phyloP scores from a whole-genome alignment of 2,329 filamentous ascomycete species.

The Neofusicoccum parvum region DNA sequence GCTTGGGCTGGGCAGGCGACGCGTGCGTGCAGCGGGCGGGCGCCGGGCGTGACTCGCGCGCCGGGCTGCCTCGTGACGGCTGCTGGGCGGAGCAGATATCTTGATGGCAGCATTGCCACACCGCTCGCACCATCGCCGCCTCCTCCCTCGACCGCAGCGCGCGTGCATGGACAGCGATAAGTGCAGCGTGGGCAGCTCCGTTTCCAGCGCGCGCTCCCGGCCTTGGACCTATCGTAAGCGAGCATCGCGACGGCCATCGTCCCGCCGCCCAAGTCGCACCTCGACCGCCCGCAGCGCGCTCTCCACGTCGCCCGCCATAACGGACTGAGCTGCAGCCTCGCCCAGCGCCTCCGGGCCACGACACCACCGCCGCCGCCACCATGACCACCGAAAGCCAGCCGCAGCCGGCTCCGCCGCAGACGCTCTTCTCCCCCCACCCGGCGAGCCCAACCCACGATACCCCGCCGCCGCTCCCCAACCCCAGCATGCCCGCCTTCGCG shows the following conservation, averaged over 20 bases:
- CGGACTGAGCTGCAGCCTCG: conserved; percentile 15
- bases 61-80: background rate
- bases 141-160: background rate
- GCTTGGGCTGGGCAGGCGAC: background rate
- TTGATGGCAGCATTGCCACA: background rate
- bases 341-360: conserved; percentile 2
- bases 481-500: conserved; percentile 8
- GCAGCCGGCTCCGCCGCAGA: conserved; percentile 9
- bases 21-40: background rate
- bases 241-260: conserved; percentile 13
- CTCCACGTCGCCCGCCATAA: conserved; percentile 5
- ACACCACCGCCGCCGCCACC: background rate
- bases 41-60: background rate
- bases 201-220: conserved; percentile 1
- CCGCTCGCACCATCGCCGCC: background rate
- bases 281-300: conserved; percentile 7
- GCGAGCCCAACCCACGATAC: conserved; percentile 14
- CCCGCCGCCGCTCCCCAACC: conserved; percentile 18
- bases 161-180: background rate
- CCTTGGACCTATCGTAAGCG: conserved; percentile 14
- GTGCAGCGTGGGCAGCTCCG: background rate
- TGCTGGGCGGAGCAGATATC: background rate
- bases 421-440: conserved; percentile 14
- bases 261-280: background rate
- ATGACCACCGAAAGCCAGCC: conserved; percentile 9